Base-by-base conservation (phyloP, 257 asterid species). In the Fraxinus anomala region DNA sequence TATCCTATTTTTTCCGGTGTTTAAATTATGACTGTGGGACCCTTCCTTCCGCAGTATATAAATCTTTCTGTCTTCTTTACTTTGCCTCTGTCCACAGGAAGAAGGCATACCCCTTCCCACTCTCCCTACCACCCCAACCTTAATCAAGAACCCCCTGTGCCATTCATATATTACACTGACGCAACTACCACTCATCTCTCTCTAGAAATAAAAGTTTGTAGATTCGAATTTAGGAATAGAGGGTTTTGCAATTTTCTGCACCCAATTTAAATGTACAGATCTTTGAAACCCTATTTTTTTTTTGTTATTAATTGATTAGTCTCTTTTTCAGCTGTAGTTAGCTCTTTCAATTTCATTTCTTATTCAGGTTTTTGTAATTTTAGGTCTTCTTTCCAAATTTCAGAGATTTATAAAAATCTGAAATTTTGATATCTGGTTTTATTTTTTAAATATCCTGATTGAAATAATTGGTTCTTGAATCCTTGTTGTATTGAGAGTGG, bases 231-330 rank as follows among this genome's bases (percentile, higher is more conserved):
- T 61, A 61, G 31, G 5, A 61, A 10, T 21, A 61, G 19, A 8
- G 33, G 31, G 68, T 24, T 61, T 30, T 61, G 23, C 2, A 61
- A 61, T 61, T 61, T 21, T 61, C 33, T 61, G 33, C 33, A 61
- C 4, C 68, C 10, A 71, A 24, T 70, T 76, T 49, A 36, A 77
- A 61, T 76, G 74, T 61, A 77, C 72, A 73, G 82, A 83, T 85
- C 89, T 71, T 78, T 49, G 86, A 88, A 80, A 91, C 91, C 89
- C 83, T 79, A 79, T 65, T 49, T 24, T 65, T 77, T 82, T 36
- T 80, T 73, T 74, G 80, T 67, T 23, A 83, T 44, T 63, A 81
- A 83, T 69, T 82, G 17, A 51, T 79, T 65, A 78, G 73, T 79
- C 49, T 40, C 59, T 71, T 31, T 31, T 28, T 49, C 74, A 39